Evolutionary conservation across 768 basidiomycete genomes (phyloP).

Genomic region (Trichaptum fuscoviolaceum): DNA sequence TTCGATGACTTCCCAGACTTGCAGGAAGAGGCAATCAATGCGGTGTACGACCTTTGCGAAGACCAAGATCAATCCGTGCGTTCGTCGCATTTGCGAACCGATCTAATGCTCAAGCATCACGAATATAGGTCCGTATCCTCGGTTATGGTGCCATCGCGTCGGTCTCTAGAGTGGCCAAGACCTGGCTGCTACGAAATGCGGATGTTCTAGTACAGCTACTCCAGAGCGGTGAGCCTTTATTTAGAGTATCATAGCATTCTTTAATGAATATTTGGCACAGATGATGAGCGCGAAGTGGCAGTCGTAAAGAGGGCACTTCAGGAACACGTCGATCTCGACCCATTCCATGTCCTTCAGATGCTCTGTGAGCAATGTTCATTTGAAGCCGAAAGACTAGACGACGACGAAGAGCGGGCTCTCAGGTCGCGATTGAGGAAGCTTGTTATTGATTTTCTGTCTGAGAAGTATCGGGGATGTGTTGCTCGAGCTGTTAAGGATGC

Average conservation of each 20-base stretch:
- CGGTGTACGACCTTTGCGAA: slow-evolving; percentile 75
- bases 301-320: slow-evolving; percentile 56
- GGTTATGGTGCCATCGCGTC: slow-evolving; percentile 60
- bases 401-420: slow-evolving; percentile 54
- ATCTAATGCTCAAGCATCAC: slow-evolving; percentile 8
- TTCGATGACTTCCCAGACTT: slow-evolving; percentile 65
- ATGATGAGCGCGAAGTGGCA: slow-evolving; percentile 59
- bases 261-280: slow-evolving; percentile 25
- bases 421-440: slow-evolving; percentile 53
- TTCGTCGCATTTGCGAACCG: slow-evolving; percentile 2
- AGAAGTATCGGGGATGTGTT: slow-evolving; percentile 26
- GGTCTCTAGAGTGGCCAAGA: slow-evolving; percentile 42
- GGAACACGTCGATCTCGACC: slow-evolving; percentile 61
- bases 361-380: slow-evolving; percentile 52
- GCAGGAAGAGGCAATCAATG: slow-evolving; percentile 72
- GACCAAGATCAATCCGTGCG: slow-evolving; percentile 52
- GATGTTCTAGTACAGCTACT: slow-evolving; percentile 73
- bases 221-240: slow-evolving; percentile 55
- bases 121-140: slow-evolving; percentile 55
- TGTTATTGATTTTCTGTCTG: slow-evolving; percentile 55
- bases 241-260: neutral
- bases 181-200: slow-evolving; percentile 64
- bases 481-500: slow-evolving; percentile 23
- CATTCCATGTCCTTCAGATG: slow-evolving; percentile 55
- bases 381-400: slow-evolving; percentile 17